Percentiles rank a stretch among this genome's conserved stretches.
These are phyloP conservation scores for Pezicula carpinea DNA, from an alignment of 2,329 filamentous ascomycete species.

Conservation along the genomic window DNA sequence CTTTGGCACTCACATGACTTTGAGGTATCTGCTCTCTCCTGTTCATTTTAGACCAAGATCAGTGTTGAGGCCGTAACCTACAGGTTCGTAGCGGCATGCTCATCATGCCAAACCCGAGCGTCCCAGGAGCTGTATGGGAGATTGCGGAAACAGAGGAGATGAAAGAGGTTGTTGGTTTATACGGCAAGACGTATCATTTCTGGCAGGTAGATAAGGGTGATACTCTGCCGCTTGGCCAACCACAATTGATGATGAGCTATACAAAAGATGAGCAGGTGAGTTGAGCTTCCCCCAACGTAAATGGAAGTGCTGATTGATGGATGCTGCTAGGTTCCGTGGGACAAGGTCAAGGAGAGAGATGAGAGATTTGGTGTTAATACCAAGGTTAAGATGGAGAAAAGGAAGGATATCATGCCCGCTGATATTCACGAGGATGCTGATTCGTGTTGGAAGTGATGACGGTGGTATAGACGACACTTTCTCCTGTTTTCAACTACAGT, in stretches of 20 bases:
- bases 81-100: constrained; percentile 55
- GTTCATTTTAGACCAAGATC: neutral
- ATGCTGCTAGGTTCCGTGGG: constrained; percentile 26
- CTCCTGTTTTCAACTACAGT: too few species aligned
- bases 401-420: constrained; percentile 45
- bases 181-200: constrained; percentile 81
- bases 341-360: constrained; percentile 44
- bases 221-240: constrained; percentile 52
- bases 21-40: constrained; percentile 66
- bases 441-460: constrained; percentile 36
- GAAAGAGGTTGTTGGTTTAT: constrained; percentile 68
- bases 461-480: too few species aligned
- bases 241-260: constrained; percentile 61
- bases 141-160: constrained; percentile 74
- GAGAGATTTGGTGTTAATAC: constrained; percentile 47
- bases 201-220: constrained; percentile 82
- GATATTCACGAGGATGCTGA: constrained; percentile 42
- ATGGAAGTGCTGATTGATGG: constrained; percentile 23
- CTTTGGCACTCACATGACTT: constrained; percentile 66
- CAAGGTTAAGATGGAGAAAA: constrained; percentile 45
- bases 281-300: constrained; percentile 20
- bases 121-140: constrained; percentile 66
- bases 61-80: neutral
- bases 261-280: constrained; percentile 43
- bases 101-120: constrained; percentile 60